Evolutionary conservation across 2,329 filamentous ascomycete genomes (phyloP), one percentile per base, ranked within the genome.

Genomic region (Talaromyces sp.): DNA sequence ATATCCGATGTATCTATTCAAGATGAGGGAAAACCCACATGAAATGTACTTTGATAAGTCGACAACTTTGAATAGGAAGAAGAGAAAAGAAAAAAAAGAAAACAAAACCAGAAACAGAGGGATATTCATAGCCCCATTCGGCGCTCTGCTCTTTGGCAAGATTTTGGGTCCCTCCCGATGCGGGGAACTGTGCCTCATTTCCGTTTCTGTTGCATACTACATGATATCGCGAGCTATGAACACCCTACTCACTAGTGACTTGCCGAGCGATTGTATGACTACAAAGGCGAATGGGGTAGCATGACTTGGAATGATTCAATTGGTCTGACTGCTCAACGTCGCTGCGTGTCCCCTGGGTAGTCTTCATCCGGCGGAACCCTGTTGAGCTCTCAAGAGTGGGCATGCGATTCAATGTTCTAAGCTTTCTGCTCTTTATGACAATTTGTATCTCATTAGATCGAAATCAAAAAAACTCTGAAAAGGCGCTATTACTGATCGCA

Each of bases 101-200:
- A 41, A 31, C 7, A n/a, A 45, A 59, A 43, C 9, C 6, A 6
- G 9, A 59, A 19, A 37, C n/a, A 33, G 27, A 37, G 31, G 52
- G 31, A 56, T 9, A 54, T 56, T 25, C 52, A 39, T 37, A 56
- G 27, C 50, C 50, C 50, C 27, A 35, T 54, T 35, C 50, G 35
- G 2, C 8, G 13, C n/a, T 6, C 45, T 27, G 31, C 52, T 22
- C n/a, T 25, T 8, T 54, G 15, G 15, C 25, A 31, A 31, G 33
- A 15, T 15, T 17, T 22, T 37, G 27, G 33, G 52, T 56, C 56
- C 54, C 54, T 27, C 33, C 56, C 56, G 37, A 43, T 43, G 56
- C 56, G 56, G 56, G 56, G 56, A 59, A 59, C 56, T 56, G 19
- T 56, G n/a, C 50, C 31, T 56, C 50, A 56, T 52, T 33, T 52